Percentiles rank a stretch among this genome's conserved stretches.
These are phyloP conservation scores for Fraxinus baroniana DNA, from an alignment of 305 asterid species.

Conservation along the genomic window DNA sequence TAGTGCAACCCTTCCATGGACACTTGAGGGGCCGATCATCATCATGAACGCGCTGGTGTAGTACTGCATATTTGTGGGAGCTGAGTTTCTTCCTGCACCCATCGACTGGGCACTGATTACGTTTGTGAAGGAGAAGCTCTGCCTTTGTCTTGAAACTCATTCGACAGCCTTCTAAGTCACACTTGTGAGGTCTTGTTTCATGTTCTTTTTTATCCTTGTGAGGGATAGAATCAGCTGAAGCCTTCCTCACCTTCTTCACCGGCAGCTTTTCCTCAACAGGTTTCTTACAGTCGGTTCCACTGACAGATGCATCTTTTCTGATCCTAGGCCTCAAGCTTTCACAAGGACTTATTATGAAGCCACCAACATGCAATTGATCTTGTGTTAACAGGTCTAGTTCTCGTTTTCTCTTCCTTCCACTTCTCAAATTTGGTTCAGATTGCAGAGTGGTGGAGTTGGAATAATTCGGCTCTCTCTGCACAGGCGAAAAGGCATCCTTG, in stretches of 20 bases:
- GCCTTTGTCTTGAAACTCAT: slow-evolving; percentile 74
- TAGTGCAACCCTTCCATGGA: slow-evolving; percentile 74
- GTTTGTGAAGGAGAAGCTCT: slow-evolving; percentile 62
- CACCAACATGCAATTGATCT: slow-evolving; percentile 25
- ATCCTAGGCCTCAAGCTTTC: slow-evolving; percentile 86
- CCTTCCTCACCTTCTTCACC: slow-evolving; percentile 32
- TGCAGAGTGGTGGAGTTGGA: slow-evolving; percentile 19
- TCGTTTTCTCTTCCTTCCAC: slow-evolving; percentile 53
- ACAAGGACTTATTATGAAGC: slow-evolving; percentile 77
- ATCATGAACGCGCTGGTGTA: slow-evolving; percentile 78
- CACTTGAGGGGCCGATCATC: slow-evolving; percentile 84
- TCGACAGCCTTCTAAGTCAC: slow-evolving; percentile 59
- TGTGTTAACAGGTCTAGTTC: slow-evolving; percentile 40
- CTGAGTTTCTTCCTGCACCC: slow-evolving; percentile 81
- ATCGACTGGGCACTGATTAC: slow-evolving; percentile 62
- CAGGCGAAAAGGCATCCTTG: slow-evolving; percentile 15
- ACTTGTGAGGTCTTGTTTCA: slow-evolving; percentile 42
- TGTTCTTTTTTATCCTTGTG: slow-evolving; percentile 31
- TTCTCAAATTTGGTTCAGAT: slow-evolving; percentile 19
- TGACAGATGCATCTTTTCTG: slow-evolving; percentile 25
- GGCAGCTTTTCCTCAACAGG: slow-evolving; percentile 23
- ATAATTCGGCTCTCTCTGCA: slow-evolving; percentile 27
- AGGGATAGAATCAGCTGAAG: slow-evolving; percentile 23
- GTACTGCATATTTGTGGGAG: slow-evolving; percentile 68
- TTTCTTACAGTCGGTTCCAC: slow-evolving; percentile 24